Conservation (phyloP, 2,329 filamentous ascomycete genomes). For the Trichoderma gracile region DNA sequence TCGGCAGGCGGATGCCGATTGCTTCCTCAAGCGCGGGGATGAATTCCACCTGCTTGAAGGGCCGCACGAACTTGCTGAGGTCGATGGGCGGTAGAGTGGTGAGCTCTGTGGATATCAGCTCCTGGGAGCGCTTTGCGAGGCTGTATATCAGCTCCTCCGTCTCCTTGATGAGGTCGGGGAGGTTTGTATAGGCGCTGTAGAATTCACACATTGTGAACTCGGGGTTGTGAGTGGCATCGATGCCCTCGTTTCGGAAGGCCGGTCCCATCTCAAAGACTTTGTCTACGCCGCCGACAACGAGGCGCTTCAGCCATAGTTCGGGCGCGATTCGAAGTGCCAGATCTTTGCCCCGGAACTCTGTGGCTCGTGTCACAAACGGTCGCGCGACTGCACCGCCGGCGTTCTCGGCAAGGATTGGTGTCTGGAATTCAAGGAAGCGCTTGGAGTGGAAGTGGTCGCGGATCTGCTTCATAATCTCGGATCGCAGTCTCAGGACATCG, state of each 20-base stretch:
- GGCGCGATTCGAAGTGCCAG: slow-evolving; percentile 86
- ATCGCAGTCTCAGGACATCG: slow-evolving; percentile 72
- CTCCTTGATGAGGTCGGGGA: slow-evolving; percentile 70
- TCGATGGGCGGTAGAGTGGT: slow-evolving; percentile 51
- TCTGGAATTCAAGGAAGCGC: slow-evolving; percentile 84
- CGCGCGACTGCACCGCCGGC: slow-evolving; percentile 87
- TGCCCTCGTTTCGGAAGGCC: slow-evolving; percentile 88
- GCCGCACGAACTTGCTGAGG: slow-evolving; percentile 49
- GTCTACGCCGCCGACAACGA: slow-evolving; percentile 86
- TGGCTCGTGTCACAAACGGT: slow-evolving; percentile 79
- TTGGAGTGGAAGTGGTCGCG: slow-evolving; percentile 70
- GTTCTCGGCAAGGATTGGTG: slow-evolving; percentile 78
- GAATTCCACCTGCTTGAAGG: slow-evolving; percentile 75
- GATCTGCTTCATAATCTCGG: slow-evolving; percentile 71
- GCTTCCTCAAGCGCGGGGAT: slow-evolving; percentile 73
- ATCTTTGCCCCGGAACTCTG: slow-evolving; percentile 70
- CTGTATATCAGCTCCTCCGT: slow-evolving; percentile 71
- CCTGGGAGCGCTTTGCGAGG: slow-evolving; percentile 55
- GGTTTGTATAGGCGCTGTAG: slow-evolving; percentile 81
- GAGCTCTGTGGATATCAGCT: slow-evolving; percentile 48
- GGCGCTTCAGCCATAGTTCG: slow-evolving; percentile 90
- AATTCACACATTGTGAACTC: slow-evolving; percentile 98
- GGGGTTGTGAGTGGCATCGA: slow-evolving; percentile 91
- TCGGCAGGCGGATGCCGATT: slow-evolving; percentile 65
- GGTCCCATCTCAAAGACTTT: slow-evolving; percentile 91